Conservation (phyloP, 2,329 filamentous ascomycete species). For the Exophiala dermatitidis region DNA sequence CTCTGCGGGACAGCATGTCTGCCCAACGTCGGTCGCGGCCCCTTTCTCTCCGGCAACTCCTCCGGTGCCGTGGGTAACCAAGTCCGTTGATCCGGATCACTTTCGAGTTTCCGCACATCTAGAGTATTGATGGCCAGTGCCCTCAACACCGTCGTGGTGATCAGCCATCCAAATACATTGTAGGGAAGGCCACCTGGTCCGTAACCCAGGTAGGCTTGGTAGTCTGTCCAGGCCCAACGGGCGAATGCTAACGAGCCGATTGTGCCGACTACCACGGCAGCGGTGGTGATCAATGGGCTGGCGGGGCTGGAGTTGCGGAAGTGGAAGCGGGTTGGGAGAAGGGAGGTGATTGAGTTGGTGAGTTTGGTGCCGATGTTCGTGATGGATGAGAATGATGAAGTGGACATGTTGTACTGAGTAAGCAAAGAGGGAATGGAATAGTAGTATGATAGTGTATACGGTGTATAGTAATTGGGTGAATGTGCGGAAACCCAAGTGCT, state of each 20-base stretch:
- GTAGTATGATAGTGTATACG: no score
- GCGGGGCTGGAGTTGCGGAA: no score
- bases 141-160: slow-evolving; percentile 3
- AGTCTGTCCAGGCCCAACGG: slow-evolving; percentile 24
- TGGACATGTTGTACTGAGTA: no score
- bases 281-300: no score
- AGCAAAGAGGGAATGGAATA: no score
- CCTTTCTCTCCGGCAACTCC: background rate
- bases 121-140: slow-evolving; percentile 1
- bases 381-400: no score
- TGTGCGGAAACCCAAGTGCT: no score
- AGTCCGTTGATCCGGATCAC: slow-evolving; percentile 1
- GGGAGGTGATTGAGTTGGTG: no score
- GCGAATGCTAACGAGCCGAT: background rate
- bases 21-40: slow-evolving; percentile 1
- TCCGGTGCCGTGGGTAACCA: slow-evolving; percentile 1
- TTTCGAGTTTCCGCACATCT: slow-evolving; percentile 3
- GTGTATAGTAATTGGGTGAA: no score
- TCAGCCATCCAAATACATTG: slow-evolving; percentile 33
- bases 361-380: no score
- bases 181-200: slow-evolving; percentile 33
- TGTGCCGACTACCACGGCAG: background rate
- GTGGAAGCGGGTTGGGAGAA: no score
- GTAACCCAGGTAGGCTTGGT: slow-evolving; percentile 30
- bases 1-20: slow-evolving; percentile 9